These are phyloP conservation scores for Fennellomyces sp. DNA, from an alignment of 371 early-diverging fungal genomes.

Conservation along the genomic window DNA sequence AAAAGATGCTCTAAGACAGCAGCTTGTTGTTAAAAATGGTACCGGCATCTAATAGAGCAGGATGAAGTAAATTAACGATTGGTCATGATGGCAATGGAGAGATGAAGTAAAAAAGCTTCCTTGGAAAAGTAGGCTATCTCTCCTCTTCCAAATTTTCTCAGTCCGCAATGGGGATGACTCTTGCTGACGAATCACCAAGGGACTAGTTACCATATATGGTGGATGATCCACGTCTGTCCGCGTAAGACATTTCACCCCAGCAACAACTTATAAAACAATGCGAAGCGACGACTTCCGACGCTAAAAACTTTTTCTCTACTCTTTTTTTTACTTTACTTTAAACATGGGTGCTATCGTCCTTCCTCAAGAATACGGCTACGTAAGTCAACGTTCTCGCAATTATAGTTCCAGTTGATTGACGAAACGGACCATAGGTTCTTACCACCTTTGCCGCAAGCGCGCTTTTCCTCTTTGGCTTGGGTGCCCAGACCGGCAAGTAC, in stretches of 20 bases:
- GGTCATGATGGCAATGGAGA: too few relatives aligned
- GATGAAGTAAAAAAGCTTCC: too few relatives aligned
- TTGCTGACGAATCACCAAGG: slow-evolving; percentile 4
- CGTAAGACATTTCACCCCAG: background rate
- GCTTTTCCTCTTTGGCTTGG: slow-evolving; percentile 49
- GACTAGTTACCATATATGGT: background rate
- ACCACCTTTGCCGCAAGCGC: slow-evolving; percentile 43
- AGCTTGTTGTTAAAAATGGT: too few relatives aligned
- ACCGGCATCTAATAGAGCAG: too few relatives aligned
- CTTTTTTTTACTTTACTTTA: slow-evolving; percentile 4
- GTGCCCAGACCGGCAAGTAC: slow-evolving; percentile 53
- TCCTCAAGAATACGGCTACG: slow-evolving; percentile 67
- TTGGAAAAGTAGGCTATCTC: too few relatives aligned
- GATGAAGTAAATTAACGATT: too few relatives aligned
- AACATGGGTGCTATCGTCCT: slow-evolving; percentile 50
- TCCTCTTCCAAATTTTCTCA: too few relatives aligned
- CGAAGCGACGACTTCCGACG: background rate
- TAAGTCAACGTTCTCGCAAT: slow-evolving; percentile 19
- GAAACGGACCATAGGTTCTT: slow-evolving; percentile 33
- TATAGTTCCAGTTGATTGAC: background rate
- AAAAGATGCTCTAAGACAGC: too few relatives aligned
- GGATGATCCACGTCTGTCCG: background rate
- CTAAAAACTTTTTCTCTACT: background rate
- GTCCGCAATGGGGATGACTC: background rate
- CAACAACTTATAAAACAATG: background rate